A percentile compares a stretch with the other conserved stretches of the same genome.
phyloP scores from a whole-genome alignment of 352 stramenopile genomes.

The Saprolegnia diclina region DNA sequence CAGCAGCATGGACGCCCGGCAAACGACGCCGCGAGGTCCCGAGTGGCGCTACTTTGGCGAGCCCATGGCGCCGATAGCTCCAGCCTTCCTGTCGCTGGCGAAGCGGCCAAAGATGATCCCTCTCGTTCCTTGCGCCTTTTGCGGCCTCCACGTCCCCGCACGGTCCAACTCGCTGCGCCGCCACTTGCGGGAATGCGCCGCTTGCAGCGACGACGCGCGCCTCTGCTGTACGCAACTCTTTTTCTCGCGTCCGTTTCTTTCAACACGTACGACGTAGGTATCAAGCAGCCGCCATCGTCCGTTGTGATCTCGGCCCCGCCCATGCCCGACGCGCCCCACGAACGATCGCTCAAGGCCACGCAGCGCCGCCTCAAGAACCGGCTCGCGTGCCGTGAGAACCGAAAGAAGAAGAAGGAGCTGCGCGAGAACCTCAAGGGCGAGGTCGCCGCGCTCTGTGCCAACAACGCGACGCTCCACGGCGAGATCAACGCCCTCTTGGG shows the following conservation, averaged over 20 bases:
- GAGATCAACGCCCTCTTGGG: slow-evolving; percentile 24
- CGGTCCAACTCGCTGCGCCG: slow-evolving; percentile 23
- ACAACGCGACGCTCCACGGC: slow-evolving; percentile 12
- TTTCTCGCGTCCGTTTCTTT: neutral
- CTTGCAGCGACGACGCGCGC: slow-evolving; percentile 23
- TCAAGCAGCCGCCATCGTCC: slow-evolving; percentile 24
- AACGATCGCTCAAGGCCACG: slow-evolving; percentile 13
- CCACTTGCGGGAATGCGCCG: slow-evolving; percentile 21
- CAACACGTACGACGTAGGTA: neutral
- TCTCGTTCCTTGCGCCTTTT: slow-evolving; percentile 16
- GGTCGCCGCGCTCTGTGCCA: slow-evolving; percentile 4
- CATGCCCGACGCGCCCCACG: neutral
- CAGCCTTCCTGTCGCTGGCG: neutral
- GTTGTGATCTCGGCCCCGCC: neutral
- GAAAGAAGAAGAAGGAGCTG: slow-evolving; percentile 22
- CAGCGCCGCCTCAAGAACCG: slow-evolving; percentile 27
- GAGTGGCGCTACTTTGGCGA: slow-evolving; percentile 25
- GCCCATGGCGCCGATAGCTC: neutral
- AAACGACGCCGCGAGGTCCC: neutral
- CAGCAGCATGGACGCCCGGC: neutral
- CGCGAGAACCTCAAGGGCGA: slow-evolving; percentile 21
- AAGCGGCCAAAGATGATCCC: slow-evolving; percentile 26
- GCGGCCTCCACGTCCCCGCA: neutral
- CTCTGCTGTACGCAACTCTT: slow-evolving; percentile 15
- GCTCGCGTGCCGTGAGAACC: slow-evolving; percentile 24